Conservation (phyloP, 257 asterid species). For the Rehmannia glutinosa region DNA sequence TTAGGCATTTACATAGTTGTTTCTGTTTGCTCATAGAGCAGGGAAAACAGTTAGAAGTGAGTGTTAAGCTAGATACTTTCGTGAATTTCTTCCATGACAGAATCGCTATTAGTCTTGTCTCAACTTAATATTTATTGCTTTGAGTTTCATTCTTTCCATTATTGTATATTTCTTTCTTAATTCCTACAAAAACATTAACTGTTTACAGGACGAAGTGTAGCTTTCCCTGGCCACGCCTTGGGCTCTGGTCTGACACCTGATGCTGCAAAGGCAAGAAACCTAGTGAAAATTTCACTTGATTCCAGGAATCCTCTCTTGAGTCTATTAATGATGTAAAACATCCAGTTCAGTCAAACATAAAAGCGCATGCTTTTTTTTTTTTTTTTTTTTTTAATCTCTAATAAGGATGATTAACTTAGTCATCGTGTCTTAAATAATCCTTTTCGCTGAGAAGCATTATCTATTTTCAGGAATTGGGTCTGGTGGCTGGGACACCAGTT, state of each 20-base stretch:
- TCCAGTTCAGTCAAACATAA: conserved; percentile 1
- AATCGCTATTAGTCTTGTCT: neutral
- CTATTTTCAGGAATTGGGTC: conserved; percentile 78
- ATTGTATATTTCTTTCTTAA: conserved; percentile 4
- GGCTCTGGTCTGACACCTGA: conserved; percentile 82
- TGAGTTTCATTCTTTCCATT: neutral
- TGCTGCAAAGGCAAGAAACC: conserved; percentile 88
- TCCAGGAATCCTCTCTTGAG: conserved; percentile 17
- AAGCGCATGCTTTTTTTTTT: neutral
- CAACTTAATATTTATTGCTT: neutral
- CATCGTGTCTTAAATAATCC: neutral
- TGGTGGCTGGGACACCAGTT: conserved; percentile 79
- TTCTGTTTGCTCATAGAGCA: conserved; percentile 2
- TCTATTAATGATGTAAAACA: conserved; percentile 13
- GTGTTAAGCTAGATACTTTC: conserved; percentile 5
- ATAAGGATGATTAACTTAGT: conserved; percentile 2
- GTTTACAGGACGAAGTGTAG: conserved; percentile 86
- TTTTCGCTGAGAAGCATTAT: conserved; percentile 20
- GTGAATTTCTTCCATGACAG: conserved; percentile 5
- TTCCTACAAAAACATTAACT: neutral
- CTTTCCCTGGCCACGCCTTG: conserved; percentile 98
- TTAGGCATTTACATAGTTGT: neutral
- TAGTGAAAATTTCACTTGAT: conserved; percentile 18
- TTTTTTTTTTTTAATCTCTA: neutral
- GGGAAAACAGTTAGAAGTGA: conserved; percentile 4